phyloP scores from a whole-genome alignment of 345 rosid genomes.

The Gossypium rotundifolium region DNA sequence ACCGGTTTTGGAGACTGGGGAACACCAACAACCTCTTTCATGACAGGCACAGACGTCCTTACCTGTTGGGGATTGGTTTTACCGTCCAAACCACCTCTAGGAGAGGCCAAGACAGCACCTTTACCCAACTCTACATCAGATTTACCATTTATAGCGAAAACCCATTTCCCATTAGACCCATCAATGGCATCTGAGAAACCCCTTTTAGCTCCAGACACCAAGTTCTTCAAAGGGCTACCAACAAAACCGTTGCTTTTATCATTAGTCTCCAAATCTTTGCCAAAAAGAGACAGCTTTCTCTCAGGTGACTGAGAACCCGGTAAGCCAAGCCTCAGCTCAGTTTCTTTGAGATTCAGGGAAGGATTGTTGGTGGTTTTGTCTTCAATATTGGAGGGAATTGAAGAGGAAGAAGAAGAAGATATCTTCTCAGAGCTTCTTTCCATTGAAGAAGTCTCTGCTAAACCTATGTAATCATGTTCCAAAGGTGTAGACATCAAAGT shows the following conservation, averaged over 20 bases:
- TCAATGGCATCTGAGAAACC: slow-evolving; percentile 63
- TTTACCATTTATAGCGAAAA: slow-evolving; percentile 32
- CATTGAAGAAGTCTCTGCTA: slow-evolving; percentile 41
- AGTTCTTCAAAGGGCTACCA: slow-evolving; percentile 30
- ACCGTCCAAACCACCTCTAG: slow-evolving; percentile 27
- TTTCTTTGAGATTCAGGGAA: slow-evolving; percentile 45
- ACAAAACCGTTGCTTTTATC: slow-evolving; percentile 18
- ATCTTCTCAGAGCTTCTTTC: slow-evolving; percentile 34
- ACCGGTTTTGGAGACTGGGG: slow-evolving; percentile 30
- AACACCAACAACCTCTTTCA: slow-evolving; percentile 30
- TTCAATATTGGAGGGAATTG: slow-evolving; percentile 21
- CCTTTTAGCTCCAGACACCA: slow-evolving; percentile 61
- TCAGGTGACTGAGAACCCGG: slow-evolving; percentile 60
- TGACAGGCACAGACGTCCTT: neutral
- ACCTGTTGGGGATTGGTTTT: slow-evolving; percentile 24
- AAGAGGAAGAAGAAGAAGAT: slow-evolving; percentile 32
- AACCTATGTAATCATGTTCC: slow-evolving; percentile 72
- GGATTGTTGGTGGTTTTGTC: slow-evolving; percentile 14
- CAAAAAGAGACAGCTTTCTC: slow-evolving; percentile 52
- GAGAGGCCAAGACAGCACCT: slow-evolving; percentile 36
- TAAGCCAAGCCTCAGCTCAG: slow-evolving; percentile 67
- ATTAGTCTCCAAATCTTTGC: slow-evolving; percentile 38
- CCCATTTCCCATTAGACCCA: slow-evolving; percentile 41
- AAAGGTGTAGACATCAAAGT: slow-evolving; percentile 45
- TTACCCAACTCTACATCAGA: slow-evolving; percentile 39